Percentiles rank a stretch among this genome's conserved stretches.
These are phyloP conservation scores for Nemania bipapillata DNA, from an alignment of 2,329 filamentous ascomycete genomes.

Conservation along the genomic window DNA sequence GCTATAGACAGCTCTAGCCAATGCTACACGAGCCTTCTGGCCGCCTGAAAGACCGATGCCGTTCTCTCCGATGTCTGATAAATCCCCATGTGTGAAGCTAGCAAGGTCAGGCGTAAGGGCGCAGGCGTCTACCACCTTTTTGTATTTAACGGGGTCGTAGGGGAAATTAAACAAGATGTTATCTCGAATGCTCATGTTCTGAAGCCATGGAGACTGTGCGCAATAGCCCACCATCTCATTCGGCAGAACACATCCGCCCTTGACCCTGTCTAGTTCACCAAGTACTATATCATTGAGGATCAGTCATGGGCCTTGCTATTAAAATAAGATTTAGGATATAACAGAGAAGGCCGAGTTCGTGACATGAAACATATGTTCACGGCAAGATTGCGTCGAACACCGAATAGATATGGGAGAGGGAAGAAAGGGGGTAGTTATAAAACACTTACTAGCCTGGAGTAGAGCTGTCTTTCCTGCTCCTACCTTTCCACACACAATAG, in stretches of 20 bases:
- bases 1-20: slow-evolving; percentile 72
- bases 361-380: background rate
- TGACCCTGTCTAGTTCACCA: slow-evolving; percentile 73
- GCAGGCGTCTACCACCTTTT: slow-evolving; percentile 69
- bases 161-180: slow-evolving; percentile 72
- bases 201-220: slow-evolving; percentile 72
- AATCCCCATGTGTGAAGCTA: slow-evolving; percentile 67
- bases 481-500: slow-evolving; percentile 68
- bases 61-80: slow-evolving; percentile 70
- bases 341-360: background rate
- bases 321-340: background rate
- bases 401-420: no score
- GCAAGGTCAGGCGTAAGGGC: slow-evolving; percentile 67
- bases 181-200: slow-evolving; percentile 72
- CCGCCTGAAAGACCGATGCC: slow-evolving; percentile 72
- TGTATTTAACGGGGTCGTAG: slow-evolving; percentile 67
- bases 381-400: background rate
- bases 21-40: slow-evolving; percentile 70
- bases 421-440: background rate
- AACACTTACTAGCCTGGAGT: slow-evolving; percentile 60
- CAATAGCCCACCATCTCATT: slow-evolving; percentile 65
- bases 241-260: slow-evolving; percentile 61
- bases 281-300: slow-evolving; percentile 52
- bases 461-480: slow-evolving; percentile 71
- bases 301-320: background rate